These are phyloP conservation scores for Cryptosporidium ubiquitum DNA, from an alignment of 169 alveolate genomes.

Conservation along the genomic window DNA sequence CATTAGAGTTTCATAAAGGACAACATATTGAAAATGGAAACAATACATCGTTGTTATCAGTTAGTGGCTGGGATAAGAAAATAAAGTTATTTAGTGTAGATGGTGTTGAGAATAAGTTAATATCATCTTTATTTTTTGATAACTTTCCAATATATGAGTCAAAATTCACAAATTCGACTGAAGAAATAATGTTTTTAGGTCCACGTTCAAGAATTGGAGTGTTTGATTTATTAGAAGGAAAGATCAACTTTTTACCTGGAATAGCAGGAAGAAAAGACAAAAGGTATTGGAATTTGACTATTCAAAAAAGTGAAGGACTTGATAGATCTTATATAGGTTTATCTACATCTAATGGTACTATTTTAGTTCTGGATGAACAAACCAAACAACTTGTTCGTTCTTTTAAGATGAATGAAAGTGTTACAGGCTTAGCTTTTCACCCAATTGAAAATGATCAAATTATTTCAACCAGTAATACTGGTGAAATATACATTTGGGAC, in stretches of 20 bases:
- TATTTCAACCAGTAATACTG: slow-evolving; percentile 39
- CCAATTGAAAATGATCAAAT: slow-evolving; percentile 28
- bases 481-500: slow-evolving; percentile 65
- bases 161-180: slow-evolving; percentile 28
- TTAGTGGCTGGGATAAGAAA: slow-evolving; percentile 70
- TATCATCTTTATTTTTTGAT: slow-evolving; percentile 58
- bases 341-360: slow-evolving; percentile 48
- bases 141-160: slow-evolving; percentile 69
- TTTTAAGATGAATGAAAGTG: slow-evolving; percentile 59
- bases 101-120: slow-evolving; percentile 43
- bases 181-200: slow-evolving; percentile 49
- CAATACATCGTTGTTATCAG: slow-evolving; percentile 32
- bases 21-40: slow-evolving; percentile 12
- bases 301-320: slow-evolving; percentile 29
- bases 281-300: slow-evolving; percentile 64
- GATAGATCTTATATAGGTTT: slow-evolving; percentile 36
- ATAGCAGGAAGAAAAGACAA: slow-evolving; percentile 59
- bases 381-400: slow-evolving; percentile 66
- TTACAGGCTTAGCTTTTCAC: slow-evolving; percentile 51
- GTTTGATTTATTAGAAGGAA: slow-evolving; percentile 45
- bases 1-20: slow-evolving; percentile 67
- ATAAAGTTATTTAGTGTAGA: slow-evolving; percentile 54
- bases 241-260: slow-evolving; percentile 60
- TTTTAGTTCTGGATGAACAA: slow-evolving; percentile 33
- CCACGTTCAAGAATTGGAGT: slow-evolving; percentile 61